Evolutionary conservation across 2,329 filamentous ascomycete species (phyloP), one percentile per base, ranked within the genome.

Genomic region (Aspergillus spinulosporus): DNA sequence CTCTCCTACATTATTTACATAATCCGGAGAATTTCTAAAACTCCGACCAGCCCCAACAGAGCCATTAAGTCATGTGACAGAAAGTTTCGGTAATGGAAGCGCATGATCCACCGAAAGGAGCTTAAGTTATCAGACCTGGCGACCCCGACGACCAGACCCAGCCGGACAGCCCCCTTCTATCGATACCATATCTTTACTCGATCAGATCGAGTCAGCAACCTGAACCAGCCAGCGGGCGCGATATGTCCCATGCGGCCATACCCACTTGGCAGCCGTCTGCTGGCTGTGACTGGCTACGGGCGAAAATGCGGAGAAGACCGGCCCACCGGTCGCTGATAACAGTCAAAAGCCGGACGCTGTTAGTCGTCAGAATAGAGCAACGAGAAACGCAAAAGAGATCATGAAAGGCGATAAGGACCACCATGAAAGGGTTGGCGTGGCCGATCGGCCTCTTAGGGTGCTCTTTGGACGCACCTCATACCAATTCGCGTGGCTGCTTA

Each of bases 161-260:
- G 14, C n/a, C 21, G 21, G 21, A 21, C 21, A 21, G 21, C 21
- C 21, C 21, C 21, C 21, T 28, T 44, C n/a, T 34, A 34, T 36
- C 44, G 29, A 47, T 47, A 5, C 9, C 11, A 29, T 34, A 14
- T 52, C 52, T 66, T 71, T 71, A 72, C 69, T 71, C 66, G 69
- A 72, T 71, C 58, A 29, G 56, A 72, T 72, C 68, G 69, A 71
- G 69, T 72, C 68, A 71, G 55, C 61, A 46, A 2, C 15, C 28
- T n/a, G 8, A 15, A 42, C 42, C 43, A 53, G 29, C 28, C 52
- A 37, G 29, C 46, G n/a, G 45, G 46, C 12, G 11, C 47, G 50
- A 54, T 48, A 58, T 34, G 61, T 46, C 49, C 39, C 31, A 29
- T 31, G 15, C 63, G 62, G 62, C 65, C 51, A 52, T 52, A 21